Base-by-base conservation (phyloP, 192 early-diverging fungal species). In the Backusella macrospora region DNA sequence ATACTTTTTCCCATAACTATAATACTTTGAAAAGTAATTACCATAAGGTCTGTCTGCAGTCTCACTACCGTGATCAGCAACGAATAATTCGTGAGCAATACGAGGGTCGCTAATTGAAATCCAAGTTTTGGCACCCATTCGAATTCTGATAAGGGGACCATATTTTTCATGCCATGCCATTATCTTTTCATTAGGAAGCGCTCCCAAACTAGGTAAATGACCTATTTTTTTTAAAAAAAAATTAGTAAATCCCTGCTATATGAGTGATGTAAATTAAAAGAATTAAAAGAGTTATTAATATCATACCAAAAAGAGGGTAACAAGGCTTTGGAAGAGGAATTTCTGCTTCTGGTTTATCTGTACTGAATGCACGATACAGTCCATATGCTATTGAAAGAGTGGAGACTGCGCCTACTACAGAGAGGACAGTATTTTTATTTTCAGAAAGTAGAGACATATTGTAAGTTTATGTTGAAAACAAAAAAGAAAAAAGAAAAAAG, bases 31-130 rank as follows among this genome's bases (percentile, higher is more conserved):
- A 42, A 23, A 42, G 23, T 18, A 44, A 43, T n/a, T n/a, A 39
- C 42, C 38, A 42, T 43, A 42, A 4, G 42, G 21, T 66, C 65
- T 43, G 43, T 66, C 65, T 1, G 65, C 38, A 15, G 40, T 21
- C 2, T 43, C 21, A 59, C 52, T 43, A 23, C 38, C 65, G 13
- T 66, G 38, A 12, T 44, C 42, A 4, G 38, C 39, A 5, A 66
- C 38, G 4, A 66, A 66, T 38, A 66, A 39, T 23, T 66, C 65
- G n/a, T 66, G 65, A n/a, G 65, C 65, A n/a, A 66, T 39, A 4
- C 4, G 13, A 4, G 65, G 65, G 10, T 66, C 65, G 39, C 16
- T n/a, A 23, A 66, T 43, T 12, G 21, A 42, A 44, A 39, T 39
- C 65, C 65, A 66, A 21, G 65, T 66, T 8, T 66, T 34, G 6